Percentiles rank a stretch among this genome's conserved stretches.
These are phyloP conservation scores for Lactarius indigo DNA, from an alignment of 768 basidiomycete genomes.

Conservation along the genomic window DNA sequence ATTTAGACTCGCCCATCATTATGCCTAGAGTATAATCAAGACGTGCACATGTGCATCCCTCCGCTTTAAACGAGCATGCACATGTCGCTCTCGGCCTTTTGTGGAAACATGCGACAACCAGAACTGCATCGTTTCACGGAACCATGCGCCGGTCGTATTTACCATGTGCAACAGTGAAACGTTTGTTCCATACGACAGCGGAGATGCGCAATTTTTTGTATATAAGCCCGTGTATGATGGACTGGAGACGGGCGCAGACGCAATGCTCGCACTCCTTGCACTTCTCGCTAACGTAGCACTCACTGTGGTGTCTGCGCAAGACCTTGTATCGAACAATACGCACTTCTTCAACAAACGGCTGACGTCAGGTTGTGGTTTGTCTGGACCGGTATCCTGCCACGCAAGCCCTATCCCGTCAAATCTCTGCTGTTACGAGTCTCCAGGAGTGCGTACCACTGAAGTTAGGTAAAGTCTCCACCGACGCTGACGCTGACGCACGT, in stretches of 20 bases:
- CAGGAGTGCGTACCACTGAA: slow-evolving; percentile 45
- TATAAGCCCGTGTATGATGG: neutral
- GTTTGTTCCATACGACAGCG: neutral
- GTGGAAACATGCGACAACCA: neutral
- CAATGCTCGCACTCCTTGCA: slow-evolving; percentile 27
- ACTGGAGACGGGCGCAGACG: neutral
- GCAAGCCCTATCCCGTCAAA: slow-evolving; percentile 43
- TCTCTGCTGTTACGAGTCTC: slow-evolving; percentile 62
- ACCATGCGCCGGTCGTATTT: neutral
- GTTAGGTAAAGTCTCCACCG: neutral
- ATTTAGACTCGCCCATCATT: no score
- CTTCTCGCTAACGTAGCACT: slow-evolving; percentile 4
- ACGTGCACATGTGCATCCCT: neutral
- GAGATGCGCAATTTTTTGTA: neutral
- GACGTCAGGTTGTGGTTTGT: slow-evolving; percentile 52
- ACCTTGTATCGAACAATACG: slow-evolving; percentile 24
- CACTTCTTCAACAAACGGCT: slow-evolving; percentile 34
- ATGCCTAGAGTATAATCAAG: no score
- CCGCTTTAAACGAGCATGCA: neutral
- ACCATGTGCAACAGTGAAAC: neutral
- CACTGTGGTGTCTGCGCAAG: slow-evolving; percentile 8
- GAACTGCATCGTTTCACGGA: neutral
- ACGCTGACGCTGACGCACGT: slow-evolving; percentile 3
- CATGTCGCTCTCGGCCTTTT: neutral
- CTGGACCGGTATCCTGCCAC: slow-evolving; percentile 51